Evolutionary conservation across 352 stramenopile genomes (phyloP).

Genomic region (Phytophthora sojae): DNA sequence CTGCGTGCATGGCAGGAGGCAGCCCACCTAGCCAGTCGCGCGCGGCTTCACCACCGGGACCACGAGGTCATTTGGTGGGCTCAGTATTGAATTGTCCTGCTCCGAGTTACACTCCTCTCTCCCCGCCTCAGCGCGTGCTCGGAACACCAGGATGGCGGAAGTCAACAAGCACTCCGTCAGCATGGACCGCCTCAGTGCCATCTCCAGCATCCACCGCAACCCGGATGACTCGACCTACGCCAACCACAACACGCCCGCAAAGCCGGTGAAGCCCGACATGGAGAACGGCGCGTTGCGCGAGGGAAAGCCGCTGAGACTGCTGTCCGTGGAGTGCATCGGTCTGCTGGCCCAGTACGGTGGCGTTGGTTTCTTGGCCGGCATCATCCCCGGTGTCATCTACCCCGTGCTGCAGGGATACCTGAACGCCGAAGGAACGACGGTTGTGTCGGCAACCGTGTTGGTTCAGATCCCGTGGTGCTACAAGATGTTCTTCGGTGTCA

Average conservation of each 20-base stretch:
- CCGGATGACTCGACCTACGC: conserved; percentile 17
- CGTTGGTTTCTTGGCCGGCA: conserved; percentile 49
- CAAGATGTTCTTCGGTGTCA: conserved; percentile 62
- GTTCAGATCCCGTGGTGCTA: conserved; percentile 61
- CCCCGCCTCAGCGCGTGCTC: conserved; percentile 11
- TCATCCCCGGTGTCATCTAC: conserved; percentile 58
- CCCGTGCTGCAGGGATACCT: conserved; percentile 62
- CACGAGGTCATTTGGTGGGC: conserved; percentile 16
- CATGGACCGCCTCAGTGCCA: conserved; percentile 37
- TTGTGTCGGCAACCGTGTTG: conserved; percentile 49
- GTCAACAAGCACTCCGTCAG: conserved; percentile 27
- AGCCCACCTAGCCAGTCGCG: conserved; percentile 27
- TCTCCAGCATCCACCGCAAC: conserved; percentile 34
- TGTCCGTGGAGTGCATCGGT: conserved; percentile 49
- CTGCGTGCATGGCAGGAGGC: conserved; percentile 5
- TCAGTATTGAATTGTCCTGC: conserved; percentile 23
- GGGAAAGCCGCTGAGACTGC: conserved; percentile 36
- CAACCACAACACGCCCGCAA: not conserved
- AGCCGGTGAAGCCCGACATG: conserved; percentile 14
- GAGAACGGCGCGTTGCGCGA: conserved; percentile 42
- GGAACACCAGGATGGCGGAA: conserved; percentile 29
- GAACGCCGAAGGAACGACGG: conserved; percentile 54
- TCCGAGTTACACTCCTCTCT: not conserved
- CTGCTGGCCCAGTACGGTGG: conserved; percentile 57
- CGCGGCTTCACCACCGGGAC: conserved; percentile 6